Evolutionary conservation across 2,329 filamentous ascomycete species (phyloP).

Genomic region (Fusarium bactridioides): DNA sequence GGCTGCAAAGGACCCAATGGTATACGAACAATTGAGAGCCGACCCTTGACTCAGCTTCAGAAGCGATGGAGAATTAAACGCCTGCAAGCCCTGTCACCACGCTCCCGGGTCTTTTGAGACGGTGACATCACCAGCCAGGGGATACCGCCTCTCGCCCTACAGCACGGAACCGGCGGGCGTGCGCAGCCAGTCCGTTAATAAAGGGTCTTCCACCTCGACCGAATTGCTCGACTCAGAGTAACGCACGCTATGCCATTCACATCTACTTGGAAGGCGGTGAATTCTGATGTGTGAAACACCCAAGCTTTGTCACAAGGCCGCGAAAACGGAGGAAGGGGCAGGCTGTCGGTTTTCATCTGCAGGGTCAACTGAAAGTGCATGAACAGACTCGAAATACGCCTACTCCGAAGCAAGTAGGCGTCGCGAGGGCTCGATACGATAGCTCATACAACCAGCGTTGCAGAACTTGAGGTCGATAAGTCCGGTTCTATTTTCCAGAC

Average conservation of each 20-base stretch:
- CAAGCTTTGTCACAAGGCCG: conserved; percentile 6
- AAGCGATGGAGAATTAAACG: conserved; percentile 11
- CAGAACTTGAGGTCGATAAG: conserved; percentile 38
- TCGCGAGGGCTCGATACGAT: conserved; percentile 12
- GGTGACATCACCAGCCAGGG: conserved; percentile 39
- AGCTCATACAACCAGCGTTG: conserved; percentile 14
- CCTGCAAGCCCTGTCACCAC: conserved; percentile 34
- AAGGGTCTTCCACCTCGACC: conserved; percentile 26
- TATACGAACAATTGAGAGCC: not conserved
- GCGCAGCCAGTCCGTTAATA: conserved; percentile 15
- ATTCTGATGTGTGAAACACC: conserved; percentile 15
- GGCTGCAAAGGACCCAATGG: not conserved
- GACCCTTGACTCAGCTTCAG: not conserved
- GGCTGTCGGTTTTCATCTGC: not conserved
- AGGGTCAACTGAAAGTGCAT: conserved; percentile 5
- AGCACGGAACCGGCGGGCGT: conserved; percentile 15
- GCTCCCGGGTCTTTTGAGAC: conserved; percentile 33
- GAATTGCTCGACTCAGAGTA: conserved; percentile 26
- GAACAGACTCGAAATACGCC: not conserved
- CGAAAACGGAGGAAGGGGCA: conserved; percentile 8
- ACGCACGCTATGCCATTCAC: conserved; percentile 15
- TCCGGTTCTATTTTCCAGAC: conserved; percentile 41
- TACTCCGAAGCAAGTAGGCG: conserved; percentile 14
- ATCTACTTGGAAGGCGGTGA: conserved; percentile 32
- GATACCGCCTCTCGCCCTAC: conserved; percentile 25